Evolutionary conservation across 257 asterid species (phyloP).

Genomic region (Parsonsia alboflavescens): DNA sequence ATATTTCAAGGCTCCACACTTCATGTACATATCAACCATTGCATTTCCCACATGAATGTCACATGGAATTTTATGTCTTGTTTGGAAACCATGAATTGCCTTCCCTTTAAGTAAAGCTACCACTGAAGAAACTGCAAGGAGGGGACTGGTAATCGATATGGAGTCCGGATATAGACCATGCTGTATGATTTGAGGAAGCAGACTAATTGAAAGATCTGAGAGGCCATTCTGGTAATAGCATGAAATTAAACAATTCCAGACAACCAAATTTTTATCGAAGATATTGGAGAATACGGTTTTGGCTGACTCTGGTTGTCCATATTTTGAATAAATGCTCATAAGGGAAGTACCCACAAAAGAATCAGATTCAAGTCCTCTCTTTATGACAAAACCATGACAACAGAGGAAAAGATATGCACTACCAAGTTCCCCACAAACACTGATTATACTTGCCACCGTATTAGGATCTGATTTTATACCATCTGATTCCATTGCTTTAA

Average conservation of each 20-base stretch:
- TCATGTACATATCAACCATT: slow-evolving; percentile 66
- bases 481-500: slow-evolving; percentile 41
- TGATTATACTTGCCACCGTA: slow-evolving; percentile 41
- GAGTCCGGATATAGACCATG: slow-evolving; percentile 53
- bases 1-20: slow-evolving; percentile 61
- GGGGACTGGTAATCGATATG: slow-evolving; percentile 52
- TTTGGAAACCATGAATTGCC: slow-evolving; percentile 50
- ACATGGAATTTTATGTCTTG: slow-evolving; percentile 36
- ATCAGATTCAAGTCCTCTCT: slow-evolving; percentile 56
- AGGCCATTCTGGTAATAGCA: slow-evolving; percentile 58
- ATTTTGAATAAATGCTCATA: slow-evolving; percentile 57
- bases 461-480: slow-evolving; percentile 57
- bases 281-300: slow-evolving; percentile 37
- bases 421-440: slow-evolving; percentile 38
- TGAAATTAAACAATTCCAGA: slow-evolving; percentile 79
- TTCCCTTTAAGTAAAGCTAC: slow-evolving; percentile 69
- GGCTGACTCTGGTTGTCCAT: slow-evolving; percentile 48
- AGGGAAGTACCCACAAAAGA: slow-evolving; percentile 55
- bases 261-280: slow-evolving; percentile 51
- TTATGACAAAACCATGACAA: slow-evolving; percentile 54
- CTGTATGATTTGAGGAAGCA: slow-evolving; percentile 53
- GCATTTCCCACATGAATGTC: slow-evolving; percentile 67
- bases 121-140: slow-evolving; percentile 59
- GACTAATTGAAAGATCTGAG: slow-evolving; percentile 43
- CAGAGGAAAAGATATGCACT: slow-evolving; percentile 38